Evolutionary conservation across 306 rosid species (phyloP).

Genomic region (Acacia crassicarpa): DNA sequence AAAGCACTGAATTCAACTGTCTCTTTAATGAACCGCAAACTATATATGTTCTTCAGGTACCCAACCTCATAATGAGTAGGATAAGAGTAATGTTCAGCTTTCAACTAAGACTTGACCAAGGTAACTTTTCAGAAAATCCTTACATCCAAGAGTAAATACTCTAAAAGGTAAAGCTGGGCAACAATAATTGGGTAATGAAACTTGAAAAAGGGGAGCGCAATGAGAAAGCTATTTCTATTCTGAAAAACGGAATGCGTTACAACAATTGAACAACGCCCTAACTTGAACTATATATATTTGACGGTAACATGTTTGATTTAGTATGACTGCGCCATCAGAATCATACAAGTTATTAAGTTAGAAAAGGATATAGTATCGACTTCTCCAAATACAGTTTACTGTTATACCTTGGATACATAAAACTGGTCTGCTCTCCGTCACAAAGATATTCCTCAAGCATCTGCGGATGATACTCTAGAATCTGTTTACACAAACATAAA

Average conservation of each 20-base stretch:
- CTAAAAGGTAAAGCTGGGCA: neutral
- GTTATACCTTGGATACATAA: constrained; percentile 95
- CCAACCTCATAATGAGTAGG: neutral
- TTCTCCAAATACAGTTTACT: neutral
- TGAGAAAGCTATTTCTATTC: neutral
- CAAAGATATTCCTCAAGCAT: constrained; percentile 92
- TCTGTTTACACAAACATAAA: constrained; percentile 53
- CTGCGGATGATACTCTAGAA: constrained; percentile 98
- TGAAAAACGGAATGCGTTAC: too few relatives aligned
- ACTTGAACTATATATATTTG: neutral
- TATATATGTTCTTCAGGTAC: neutral
- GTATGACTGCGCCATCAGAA: neutral
- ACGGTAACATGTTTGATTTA: neutral
- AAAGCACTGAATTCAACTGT: neutral
- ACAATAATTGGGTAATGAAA: neutral
- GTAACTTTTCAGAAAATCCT: neutral
- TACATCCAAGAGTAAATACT: neutral
- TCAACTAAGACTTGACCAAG: neutral
- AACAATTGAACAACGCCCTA: neutral
- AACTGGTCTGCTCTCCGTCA: constrained; percentile 94
- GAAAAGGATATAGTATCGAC: neutral
- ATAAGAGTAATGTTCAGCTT: neutral
- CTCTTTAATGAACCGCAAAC: neutral
- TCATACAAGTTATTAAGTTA: neutral
- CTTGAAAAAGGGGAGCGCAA: neutral